Evolutionary conservation across 116 monocot species (phyloP), one percentile per base, ranked within the genome.

Genomic region (Thalassia testudinum): DNA sequence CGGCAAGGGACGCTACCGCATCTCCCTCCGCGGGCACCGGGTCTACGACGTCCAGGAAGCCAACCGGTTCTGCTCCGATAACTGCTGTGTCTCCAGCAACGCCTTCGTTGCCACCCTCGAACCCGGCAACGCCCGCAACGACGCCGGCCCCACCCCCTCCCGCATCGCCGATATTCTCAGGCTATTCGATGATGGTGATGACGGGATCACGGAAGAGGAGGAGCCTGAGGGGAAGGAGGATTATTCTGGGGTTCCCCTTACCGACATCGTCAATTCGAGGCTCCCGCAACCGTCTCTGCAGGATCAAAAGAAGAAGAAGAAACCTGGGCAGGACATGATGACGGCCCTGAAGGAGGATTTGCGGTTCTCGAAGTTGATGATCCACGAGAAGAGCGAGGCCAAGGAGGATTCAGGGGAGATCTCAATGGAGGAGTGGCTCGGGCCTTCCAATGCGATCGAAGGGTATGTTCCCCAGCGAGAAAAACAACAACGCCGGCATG

Each of bases 41-140:
- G 85, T 97, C 23, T 97, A 85, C 58, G 85, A 97, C 54, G 74
- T 89, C n/a, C 65, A 85, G 57, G 95, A 88, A 47, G 65, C 68
- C 27, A 61, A 61, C 50, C 78, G 67, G 21, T 97, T 75, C 70
- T 97, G 95, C 82, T 81, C 70, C 49, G 68, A 71, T 16, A 34
- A 5, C 1, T 97, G 95, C 65, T 45, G 82, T 21, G 62, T 97
- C 55, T 25, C 44, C 10, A 85, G 89, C 66, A 43, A 52, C 17
- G 68, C 85, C 0, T 76, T 82, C 45, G 45, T 56, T 1, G 67
- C 54, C 15, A 66, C 57, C 17, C 52, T 97, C 19, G 20, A 21
- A 12, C 40, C 26, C 0, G 70, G 79, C 26, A 53, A 83, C 51
- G 48, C 51, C 29, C 26, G 55, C 38, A 2, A 57, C 50, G 18